phyloP scores from a whole-genome alignment of 495 filamentous ascomycete species.

The Penicillium nucicola region DNA sequence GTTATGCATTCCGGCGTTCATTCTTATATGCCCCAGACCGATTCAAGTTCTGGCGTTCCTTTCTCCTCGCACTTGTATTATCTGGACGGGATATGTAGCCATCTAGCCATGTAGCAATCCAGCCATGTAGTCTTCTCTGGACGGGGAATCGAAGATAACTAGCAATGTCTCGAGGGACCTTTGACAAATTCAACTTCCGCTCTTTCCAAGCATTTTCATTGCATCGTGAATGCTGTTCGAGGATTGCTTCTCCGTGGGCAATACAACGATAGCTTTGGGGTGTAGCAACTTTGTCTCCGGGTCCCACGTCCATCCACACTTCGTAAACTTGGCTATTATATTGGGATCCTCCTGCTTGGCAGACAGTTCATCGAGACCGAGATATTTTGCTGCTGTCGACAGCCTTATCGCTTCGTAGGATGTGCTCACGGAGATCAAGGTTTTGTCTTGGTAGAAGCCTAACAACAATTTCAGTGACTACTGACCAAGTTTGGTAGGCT shows the following conservation, averaged over 20 bases:
- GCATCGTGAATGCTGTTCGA: conserved; percentile 29
- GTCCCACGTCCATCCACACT: conserved; percentile 48
- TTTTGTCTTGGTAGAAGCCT: conserved; percentile 47
- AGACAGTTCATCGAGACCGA: conserved; percentile 38
- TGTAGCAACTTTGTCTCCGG: conserved; percentile 34
- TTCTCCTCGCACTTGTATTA: conserved; percentile 1
- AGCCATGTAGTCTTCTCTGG: neutral
- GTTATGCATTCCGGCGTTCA: conserved; percentile 36
- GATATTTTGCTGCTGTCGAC: conserved; percentile 39
- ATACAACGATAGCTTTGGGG: conserved; percentile 32
- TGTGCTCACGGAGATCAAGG: conserved; percentile 44
- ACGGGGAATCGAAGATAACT: neutral
- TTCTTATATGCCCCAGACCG: conserved; percentile 1
- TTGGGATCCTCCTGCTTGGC: conserved; percentile 30
- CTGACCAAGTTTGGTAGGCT: neutral
- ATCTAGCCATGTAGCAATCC: neutral
- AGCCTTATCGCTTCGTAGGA: conserved; percentile 50
- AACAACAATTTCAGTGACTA: conserved; percentile 4
- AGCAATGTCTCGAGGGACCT: neutral
- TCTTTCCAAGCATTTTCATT: conserved; percentile 34
- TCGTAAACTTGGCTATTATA: conserved; percentile 37
- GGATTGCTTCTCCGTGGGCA: conserved; percentile 19
- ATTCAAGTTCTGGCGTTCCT: conserved; percentile 1
- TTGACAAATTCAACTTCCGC: conserved; percentile 14
- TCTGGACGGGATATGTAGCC: conserved; percentile 1